Evolutionary conservation across 208 protist genomes (phyloP).

Genomic region (Trypanosoma lewisi): DNA sequence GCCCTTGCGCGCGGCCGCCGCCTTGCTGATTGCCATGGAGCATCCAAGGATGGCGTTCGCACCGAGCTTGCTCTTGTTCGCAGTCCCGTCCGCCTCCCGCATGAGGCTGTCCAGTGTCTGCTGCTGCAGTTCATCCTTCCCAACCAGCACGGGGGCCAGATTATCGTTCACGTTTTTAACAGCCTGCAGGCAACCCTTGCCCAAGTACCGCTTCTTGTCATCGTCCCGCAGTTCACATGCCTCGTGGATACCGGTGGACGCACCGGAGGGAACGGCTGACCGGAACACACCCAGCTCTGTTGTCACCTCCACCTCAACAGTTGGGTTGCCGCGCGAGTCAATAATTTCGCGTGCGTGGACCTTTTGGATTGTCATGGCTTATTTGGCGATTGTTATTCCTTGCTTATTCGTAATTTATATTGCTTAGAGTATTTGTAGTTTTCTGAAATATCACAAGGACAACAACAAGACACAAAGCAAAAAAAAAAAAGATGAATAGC

Average conservation of each 20-base stretch:
- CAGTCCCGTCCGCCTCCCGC: conserved; percentile 95
- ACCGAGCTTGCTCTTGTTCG: conserved; percentile 96
- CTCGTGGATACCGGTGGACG: conserved; percentile 99
- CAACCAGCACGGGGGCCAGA: conserved; percentile 92
- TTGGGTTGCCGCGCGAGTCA: conserved; percentile 90
- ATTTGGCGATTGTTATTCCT: conserved; percentile 5
- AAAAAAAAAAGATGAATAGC: conserved; percentile 23
- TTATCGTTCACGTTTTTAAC: conserved; percentile 97
- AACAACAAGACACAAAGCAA: not conserved
- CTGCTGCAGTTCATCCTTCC: conserved; percentile 92
- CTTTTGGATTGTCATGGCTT: conserved; percentile 79
- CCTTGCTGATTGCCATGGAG: conserved; percentile 97
- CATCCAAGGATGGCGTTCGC: conserved; percentile 99
- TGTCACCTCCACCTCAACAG: conserved; percentile 96
- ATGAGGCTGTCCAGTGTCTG: conserved; percentile 93
- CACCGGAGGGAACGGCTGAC: conserved; percentile 97
- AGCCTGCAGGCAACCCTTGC: conserved; percentile 96
- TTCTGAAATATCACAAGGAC: not conserved
- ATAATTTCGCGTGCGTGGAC: conserved; percentile 87
- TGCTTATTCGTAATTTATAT: conserved; percentile 6
- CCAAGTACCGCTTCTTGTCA: conserved; percentile 92
- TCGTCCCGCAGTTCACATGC: conserved; percentile 97
- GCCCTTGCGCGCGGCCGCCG: conserved; percentile 86
- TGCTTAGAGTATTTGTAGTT: conserved; percentile 3
- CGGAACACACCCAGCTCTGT: conserved; percentile 95